Conservation (phyloP, 179 eudicot species). For the Beta corolliflora region DNA sequence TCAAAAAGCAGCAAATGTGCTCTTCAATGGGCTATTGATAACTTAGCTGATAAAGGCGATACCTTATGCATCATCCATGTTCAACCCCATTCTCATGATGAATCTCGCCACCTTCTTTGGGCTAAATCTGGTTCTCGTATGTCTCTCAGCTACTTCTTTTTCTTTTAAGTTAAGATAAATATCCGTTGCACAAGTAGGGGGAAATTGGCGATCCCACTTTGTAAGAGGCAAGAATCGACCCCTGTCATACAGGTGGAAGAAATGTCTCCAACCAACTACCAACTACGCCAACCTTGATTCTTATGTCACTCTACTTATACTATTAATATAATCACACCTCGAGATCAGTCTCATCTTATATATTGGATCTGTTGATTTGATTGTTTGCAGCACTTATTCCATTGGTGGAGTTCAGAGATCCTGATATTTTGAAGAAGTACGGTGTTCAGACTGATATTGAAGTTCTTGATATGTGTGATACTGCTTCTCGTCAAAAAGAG, state of each 20-base stretch:
- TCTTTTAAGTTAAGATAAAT: too few species aligned
- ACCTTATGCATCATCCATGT: constrained; percentile 55
- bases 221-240: too few species aligned
- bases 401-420: constrained; percentile 48
- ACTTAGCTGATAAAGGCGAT: constrained; percentile 64
- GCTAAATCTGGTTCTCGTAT: constrained; percentile 46
- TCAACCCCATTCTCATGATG: constrained; percentile 30
- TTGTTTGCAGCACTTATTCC: constrained; percentile 61
- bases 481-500: constrained; percentile 58
- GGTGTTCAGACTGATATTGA: constrained; percentile 54
- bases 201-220: too few species aligned
- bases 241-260: too few species aligned
- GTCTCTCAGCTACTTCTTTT: not conserved
- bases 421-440: constrained; percentile 57
- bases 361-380: not conserved
- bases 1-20: constrained; percentile 80
- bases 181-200: too few species aligned
- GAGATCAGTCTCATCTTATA: too few species aligned
- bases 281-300: too few species aligned
- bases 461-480: constrained; percentile 50
- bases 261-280: too few species aligned
- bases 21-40: constrained; percentile 77
- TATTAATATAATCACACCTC: too few species aligned
- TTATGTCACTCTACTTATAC: too few species aligned
- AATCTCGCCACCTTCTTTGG: constrained; percentile 45